A percentile compares a stretch with the other conserved stretches of the same genome.
These are phyloP conservation scores for Mesotaenium endlicherianum DNA, from an alignment of 139 green algal species.

Conservation along the genomic window DNA sequence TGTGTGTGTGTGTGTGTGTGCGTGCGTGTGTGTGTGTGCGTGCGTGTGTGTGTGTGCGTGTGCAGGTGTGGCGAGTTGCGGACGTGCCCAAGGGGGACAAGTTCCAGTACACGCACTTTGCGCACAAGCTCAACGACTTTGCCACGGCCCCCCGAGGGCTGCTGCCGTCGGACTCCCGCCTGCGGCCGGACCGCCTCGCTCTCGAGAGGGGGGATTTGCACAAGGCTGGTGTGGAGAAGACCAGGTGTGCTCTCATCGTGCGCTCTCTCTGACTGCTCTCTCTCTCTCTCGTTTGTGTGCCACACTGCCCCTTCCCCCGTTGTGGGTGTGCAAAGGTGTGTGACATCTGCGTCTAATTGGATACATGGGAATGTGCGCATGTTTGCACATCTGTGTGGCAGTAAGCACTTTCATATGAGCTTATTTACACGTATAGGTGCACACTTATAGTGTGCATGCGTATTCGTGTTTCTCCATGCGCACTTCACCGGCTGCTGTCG, in stretches of 20 bases:
- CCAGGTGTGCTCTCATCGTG: no score
- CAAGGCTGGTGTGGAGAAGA: conserved; percentile 47
- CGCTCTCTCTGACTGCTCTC: no score
- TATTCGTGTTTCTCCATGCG: background rate
- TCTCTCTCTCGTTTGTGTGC: no score
- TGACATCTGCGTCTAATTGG: no score
- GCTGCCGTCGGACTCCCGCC: conserved; percentile 75
- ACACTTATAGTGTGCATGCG: no score
- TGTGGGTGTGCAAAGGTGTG: no score
- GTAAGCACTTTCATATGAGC: no score
- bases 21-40: background rate
- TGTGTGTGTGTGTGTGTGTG: background rate
- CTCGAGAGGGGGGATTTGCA: conserved; percentile 59
- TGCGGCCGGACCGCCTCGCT: conserved; percentile 61
- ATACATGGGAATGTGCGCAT: no score
- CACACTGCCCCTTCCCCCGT: no score
- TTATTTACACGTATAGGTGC: no score
- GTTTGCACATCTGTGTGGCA: no score
- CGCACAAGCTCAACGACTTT: conserved; percentile 74
- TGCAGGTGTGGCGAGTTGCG: conserved; percentile 72
- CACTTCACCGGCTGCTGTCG: background rate
- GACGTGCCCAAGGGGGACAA: conserved; percentile 77
- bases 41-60: conserved; percentile 2
- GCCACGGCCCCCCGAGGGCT: conserved; percentile 60
- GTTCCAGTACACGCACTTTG: conserved; percentile 89